Evolutionary conservation across 495 filamentous ascomycete genomes (phyloP).

Genomic region (Neurospora africana): DNA sequence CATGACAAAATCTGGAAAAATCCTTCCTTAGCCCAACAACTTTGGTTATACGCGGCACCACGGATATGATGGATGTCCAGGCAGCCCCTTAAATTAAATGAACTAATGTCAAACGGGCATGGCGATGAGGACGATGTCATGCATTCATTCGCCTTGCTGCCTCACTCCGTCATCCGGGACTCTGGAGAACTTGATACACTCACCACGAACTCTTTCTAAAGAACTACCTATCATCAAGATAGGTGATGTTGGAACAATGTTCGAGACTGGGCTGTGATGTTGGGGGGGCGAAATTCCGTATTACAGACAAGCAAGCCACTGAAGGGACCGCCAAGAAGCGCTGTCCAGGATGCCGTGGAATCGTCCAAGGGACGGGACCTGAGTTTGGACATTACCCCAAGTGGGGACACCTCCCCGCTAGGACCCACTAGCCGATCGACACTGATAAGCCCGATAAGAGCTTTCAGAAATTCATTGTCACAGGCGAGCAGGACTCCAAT

Average conservation of each 20-base stretch:
- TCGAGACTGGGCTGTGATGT: neutral
- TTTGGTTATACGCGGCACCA: neutral
- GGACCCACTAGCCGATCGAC: neutral
- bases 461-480: constrained; percentile 10
- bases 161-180: neutral
- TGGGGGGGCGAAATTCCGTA: constrained; percentile 1
- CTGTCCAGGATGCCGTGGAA: neutral
- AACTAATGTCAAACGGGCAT: neutral
- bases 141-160: neutral
- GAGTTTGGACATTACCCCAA: neutral
- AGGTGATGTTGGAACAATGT: neutral
- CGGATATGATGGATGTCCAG: neutral
- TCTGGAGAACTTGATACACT: neutral
- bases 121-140: neutral
- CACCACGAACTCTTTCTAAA: neutral
- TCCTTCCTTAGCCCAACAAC: neutral
- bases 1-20: neutral
- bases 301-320: neutral
- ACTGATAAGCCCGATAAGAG: constrained; percentile 18
- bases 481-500: neutral
- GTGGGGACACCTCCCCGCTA: neutral
- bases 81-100: neutral
- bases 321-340: neutral
- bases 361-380: neutral
- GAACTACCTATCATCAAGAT: neutral